Base-by-base conservation (phyloP, 768 basidiomycete genomes). In the Macrolepiota fuliginosa region DNA sequence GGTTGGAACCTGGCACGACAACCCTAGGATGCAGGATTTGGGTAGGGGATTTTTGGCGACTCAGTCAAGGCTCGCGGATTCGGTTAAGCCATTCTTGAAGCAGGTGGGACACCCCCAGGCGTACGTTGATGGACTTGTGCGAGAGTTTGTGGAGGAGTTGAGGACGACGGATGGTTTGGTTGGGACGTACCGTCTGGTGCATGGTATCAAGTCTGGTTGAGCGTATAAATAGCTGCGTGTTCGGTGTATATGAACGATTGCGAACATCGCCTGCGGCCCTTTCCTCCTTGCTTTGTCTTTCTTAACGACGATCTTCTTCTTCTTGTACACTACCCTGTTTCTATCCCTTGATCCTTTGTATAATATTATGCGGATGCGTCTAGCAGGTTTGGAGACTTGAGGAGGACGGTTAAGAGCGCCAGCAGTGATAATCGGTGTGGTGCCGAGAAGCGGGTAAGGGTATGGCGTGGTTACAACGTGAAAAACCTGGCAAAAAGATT, bases 1-100 rank as follows among this genome's bases (percentile, higher is more conserved):
- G 9, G 75, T 90, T 24, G 89, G 89, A 4, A 71, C 73, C 9
- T 87, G 85, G 87, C 76, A 72, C 51, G 37, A 51, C 0, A 75
- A 82, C 54, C 65, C 73, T 2, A 56, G 54, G 29, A 62, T 76
- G 66, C 70, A 63, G 63, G 42, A 54, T 11, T 66, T 88, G 1
- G 89, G 87, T 0, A 70, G 63, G 32, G 71, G 65, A 1, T 79
- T 79, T 65, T 74, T 80, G 29, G 70, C 67, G 1, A 71, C 73
- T 6, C 74, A 82, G 62, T 65, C 69, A 32, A 67, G 72, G 24
- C 86, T 83, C 52, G 78, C 81, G 3, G 73, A 80, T 17, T 83
- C 83, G 22, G 71, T 85, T 56, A 78, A 70, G 61, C 79, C 81
- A 0, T 65, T 89, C 56, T 68, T 90, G 49, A 58, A 69, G 25